Conservation (phyloP, 257 asterid genomes). For the Handroanthus guayacan region DNA sequence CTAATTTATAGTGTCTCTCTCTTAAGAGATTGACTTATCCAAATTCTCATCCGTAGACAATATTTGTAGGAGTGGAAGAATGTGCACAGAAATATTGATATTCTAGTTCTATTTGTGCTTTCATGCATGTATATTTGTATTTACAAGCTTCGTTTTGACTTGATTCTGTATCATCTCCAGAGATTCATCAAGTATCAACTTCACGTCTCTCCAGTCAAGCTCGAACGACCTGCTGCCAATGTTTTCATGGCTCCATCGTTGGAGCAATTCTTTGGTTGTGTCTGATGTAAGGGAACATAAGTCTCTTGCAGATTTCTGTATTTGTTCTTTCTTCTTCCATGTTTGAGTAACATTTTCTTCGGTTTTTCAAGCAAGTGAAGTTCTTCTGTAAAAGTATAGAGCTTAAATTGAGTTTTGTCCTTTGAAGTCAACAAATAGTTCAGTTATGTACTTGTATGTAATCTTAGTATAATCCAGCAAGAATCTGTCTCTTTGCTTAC, state of each 20-base stretch:
- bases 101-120: not conserved
- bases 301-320: too few relatives aligned
- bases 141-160: conserved; percentile 10
- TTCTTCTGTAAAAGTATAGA: too few relatives aligned
- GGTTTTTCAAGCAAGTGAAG: too few relatives aligned
- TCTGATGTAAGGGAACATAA: conserved; percentile 44
- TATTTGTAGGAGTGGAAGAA: not conserved
- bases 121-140: not conserved
- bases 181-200: conserved; percentile 94
- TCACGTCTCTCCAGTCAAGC: conserved; percentile 70
- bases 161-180: conserved; percentile 46
- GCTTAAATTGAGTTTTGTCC: not conserved
- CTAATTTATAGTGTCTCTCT: too few relatives aligned
- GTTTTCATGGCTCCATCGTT: conserved; percentile 68
- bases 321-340: not conserved
- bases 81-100: not conserved
- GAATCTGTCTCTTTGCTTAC: too few relatives aligned
- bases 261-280: conserved; percentile 82
- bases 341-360: not conserved
- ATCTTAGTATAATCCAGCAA: not conserved
- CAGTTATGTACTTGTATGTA: conserved; percentile 27
- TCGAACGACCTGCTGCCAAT: conserved; percentile 63
- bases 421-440: not conserved
- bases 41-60: not conserved
- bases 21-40: too few relatives aligned